These are phyloP conservation scores for Lentinus tigrinus DNA, from an alignment of 768 basidiomycete species.

Conservation along the genomic window DNA sequence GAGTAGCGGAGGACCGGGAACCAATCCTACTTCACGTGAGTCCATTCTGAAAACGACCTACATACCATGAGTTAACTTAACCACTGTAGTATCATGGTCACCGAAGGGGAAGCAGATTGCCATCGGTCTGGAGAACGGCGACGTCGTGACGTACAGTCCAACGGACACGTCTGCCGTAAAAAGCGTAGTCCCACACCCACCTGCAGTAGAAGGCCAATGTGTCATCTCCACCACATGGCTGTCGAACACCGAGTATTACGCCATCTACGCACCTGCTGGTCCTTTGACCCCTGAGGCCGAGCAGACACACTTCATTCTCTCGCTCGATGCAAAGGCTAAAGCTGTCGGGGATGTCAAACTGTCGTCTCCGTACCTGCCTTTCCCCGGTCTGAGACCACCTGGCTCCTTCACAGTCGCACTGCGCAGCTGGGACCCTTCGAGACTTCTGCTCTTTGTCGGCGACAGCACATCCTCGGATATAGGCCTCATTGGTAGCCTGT, in stretches of 20 bases:
- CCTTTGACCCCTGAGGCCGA: slow-evolving; percentile 37
- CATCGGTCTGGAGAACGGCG: slow-evolving; percentile 67
- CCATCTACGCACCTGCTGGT: slow-evolving; percentile 55
- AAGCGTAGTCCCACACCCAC: slow-evolving; percentile 55
- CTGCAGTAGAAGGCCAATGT: slow-evolving; percentile 47
- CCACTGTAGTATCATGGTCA: slow-evolving; percentile 70
- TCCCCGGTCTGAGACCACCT: slow-evolving; percentile 44
- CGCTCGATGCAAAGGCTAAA: slow-evolving; percentile 42
- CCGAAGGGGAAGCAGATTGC: slow-evolving; percentile 85
- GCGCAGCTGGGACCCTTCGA: slow-evolving; percentile 44
- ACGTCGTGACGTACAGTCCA: slow-evolving; percentile 66
- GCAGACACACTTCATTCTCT: slow-evolving; percentile 42
- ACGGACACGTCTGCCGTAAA: slow-evolving; percentile 52
- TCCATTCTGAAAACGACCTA: slow-evolving; percentile 9
- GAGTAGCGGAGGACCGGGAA: slow-evolving; percentile 49
- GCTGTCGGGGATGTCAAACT: slow-evolving; percentile 38
- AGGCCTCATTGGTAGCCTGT: slow-evolving; percentile 40
- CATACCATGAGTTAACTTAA: not conserved
- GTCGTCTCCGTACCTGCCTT: slow-evolving; percentile 41
- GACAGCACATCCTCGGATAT: slow-evolving; percentile 53
- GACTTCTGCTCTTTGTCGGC: slow-evolving; percentile 43
- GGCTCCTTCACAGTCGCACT: slow-evolving; percentile 41
- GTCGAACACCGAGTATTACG: slow-evolving; percentile 64
- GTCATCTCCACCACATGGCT: slow-evolving; percentile 64
- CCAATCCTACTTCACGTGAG: slow-evolving; percentile 60